Conservation (phyloP, 768 basidiomycete species). For the Phaeotremella fagi region DNA sequence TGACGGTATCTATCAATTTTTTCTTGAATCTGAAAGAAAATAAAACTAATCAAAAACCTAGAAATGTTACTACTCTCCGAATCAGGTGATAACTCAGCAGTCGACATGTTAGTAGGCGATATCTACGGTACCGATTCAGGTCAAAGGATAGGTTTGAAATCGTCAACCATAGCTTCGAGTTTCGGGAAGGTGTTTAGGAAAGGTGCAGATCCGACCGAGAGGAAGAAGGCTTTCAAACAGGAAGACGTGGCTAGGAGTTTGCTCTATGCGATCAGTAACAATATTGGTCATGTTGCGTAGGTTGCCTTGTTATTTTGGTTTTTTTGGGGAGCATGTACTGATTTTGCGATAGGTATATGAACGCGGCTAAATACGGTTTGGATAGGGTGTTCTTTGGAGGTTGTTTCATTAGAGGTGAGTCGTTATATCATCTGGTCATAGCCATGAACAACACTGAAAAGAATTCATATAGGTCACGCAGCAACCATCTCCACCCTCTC, state of each 20-base stretch:
- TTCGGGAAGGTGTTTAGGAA: conserved; percentile 99
- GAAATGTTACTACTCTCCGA: conserved; percentile 96
- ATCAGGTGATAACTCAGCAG: conserved; percentile 81
- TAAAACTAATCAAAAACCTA: conserved; percentile 52
- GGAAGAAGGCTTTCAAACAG: conserved; percentile 71
- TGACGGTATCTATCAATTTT: conserved; percentile 65
- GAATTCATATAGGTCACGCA: conserved; percentile 66
- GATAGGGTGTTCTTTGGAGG: conserved; percentile 99
- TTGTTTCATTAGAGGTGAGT: conserved; percentile 91
- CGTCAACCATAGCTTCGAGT: conserved; percentile 94
- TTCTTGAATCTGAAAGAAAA: no score
- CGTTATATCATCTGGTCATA: not conserved
- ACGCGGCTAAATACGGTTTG: conserved; percentile 95
- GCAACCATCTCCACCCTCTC: conserved; percentile 95
- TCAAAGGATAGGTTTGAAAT: conserved; percentile 82
- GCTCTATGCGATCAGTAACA: conserved; percentile 94
- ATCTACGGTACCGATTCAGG: conserved; percentile 98
- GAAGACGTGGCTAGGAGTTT: conserved; percentile 94
- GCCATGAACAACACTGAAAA: not conserved
- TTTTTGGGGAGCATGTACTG: conserved; percentile 15
- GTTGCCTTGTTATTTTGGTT: conserved; percentile 47
- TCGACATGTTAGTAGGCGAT: conserved; percentile 99
- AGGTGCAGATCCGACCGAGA: conserved; percentile 54
- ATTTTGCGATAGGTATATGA: conserved; percentile 73
- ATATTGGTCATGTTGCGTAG: conserved; percentile 99